phyloP scores from a whole-genome alignment of 202 grass and related monocot species.

The Hordeum pubiflorum region DNA sequence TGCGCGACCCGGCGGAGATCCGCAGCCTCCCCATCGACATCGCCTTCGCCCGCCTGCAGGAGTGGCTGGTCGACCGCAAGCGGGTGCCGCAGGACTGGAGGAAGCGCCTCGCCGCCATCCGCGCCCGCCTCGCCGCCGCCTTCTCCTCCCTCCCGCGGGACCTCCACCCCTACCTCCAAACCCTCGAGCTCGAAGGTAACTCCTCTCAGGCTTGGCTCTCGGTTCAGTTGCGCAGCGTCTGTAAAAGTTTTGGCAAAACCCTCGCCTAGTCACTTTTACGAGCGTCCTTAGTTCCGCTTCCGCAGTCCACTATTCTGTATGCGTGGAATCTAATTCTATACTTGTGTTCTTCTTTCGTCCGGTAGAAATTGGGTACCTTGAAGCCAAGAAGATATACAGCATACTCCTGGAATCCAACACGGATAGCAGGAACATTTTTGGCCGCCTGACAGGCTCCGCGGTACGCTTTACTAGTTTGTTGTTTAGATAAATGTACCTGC shows the following conservation, averaged over 20 bases:
- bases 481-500: background rate
- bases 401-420: slow-evolving; percentile 67
- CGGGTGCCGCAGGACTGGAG: slow-evolving; percentile 88
- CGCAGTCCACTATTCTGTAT: background rate
- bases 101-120: slow-evolving; percentile 58
- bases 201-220: background rate
- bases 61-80: slow-evolving; percentile 99
- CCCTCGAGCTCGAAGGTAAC: slow-evolving; percentile 65
- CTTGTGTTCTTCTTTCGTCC: background rate
- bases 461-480: slow-evolving; percentile 31
- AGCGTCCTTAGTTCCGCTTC: background rate
- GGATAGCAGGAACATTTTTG: slow-evolving; percentile 90
- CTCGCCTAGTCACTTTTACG: background rate
- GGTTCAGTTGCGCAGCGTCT: background rate
- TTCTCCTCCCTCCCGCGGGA: slow-evolving; percentile 56
- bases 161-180: slow-evolving; percentile 62
- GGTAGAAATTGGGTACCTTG: slow-evolving; percentile 64
- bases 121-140: slow-evolving; percentile 52
- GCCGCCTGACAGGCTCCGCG: slow-evolving; percentile 75
- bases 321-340: background rate
- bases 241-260: background rate
- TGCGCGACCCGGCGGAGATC: slow-evolving; percentile 70
- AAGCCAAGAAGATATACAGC: slow-evolving; percentile 82
- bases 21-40: slow-evolving; percentile 87
- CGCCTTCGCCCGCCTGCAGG: slow-evolving; percentile 73